These are phyloP conservation scores for Ceratocystis variospora DNA, from an alignment of 2,329 filamentous ascomycete species.

Conservation along the genomic window DNA sequence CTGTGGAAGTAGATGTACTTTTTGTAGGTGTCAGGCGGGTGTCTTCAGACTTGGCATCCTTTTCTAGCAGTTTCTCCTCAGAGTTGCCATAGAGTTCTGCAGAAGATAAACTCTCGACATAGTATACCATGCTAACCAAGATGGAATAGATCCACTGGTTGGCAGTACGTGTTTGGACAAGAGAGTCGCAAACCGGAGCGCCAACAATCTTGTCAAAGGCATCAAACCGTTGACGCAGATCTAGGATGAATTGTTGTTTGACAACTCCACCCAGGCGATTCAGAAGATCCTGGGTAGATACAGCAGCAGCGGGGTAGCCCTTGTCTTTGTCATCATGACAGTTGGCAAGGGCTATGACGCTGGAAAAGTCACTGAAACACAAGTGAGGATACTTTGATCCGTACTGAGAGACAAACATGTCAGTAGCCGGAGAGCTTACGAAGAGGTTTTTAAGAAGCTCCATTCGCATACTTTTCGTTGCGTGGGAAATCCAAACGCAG, in stretches of 20 bases:
- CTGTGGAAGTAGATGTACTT: background rate
- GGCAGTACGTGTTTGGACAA: constrained; percentile 3
- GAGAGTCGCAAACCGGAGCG: background rate
- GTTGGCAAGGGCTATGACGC: background rate
- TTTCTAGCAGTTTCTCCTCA: background rate
- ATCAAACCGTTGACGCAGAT: background rate
- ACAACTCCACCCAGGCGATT: background rate
- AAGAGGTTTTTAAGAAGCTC: background rate
- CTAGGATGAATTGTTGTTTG: background rate
- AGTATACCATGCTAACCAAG: background rate
- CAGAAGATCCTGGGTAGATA: background rate
- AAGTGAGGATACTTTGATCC: background rate
- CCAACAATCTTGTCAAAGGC: constrained; percentile 3
- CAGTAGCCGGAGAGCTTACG: background rate
- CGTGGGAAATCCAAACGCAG: background rate
- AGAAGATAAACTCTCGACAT: background rate
- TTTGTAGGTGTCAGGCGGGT: background rate
- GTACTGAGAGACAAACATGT: background rate
- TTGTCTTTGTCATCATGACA: background rate
- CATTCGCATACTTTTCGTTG: background rate
- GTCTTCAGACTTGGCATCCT: background rate
- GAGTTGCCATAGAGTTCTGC: background rate
- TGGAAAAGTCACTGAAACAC: background rate
- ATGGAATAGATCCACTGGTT: constrained; percentile 2
- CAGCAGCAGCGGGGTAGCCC: background rate